Evolutionary conservation across 2,329 filamentous ascomycete genomes (phyloP), one percentile per base, ranked within the genome.

Genomic region (Fusarium pseudocircinatum): DNA sequence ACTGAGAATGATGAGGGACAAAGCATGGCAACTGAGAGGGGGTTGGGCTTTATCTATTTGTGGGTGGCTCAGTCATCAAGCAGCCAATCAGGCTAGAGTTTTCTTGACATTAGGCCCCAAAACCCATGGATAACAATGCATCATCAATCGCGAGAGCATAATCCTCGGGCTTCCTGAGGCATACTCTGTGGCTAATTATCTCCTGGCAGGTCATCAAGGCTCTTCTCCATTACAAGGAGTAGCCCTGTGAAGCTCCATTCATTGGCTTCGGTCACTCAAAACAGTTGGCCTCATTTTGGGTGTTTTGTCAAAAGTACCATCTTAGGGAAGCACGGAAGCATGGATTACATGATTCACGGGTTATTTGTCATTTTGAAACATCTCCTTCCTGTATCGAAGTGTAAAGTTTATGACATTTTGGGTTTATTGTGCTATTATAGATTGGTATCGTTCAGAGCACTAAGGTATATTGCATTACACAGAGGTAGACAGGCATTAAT

Each of bases 41-140:
- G 47, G 43, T 68, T 60, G 49, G 63, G 52, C 53, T 57, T 69
- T 72, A 72, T 69, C 43, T 63, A 62, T 68, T 69, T 63, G 68
- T 67, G 57, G 68, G 54, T 24, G 39, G 44, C 46, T 18, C 18
- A 42, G 34, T 36, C 37, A 43, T 39, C 24, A 39, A n/a, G n/a
- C 11, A 50, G 16, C 69, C 69, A 72, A 73, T 72, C 69, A 64
- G 13, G 28, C 50, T 37, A 49, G 46, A 32, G 24, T 30, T 34
- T 39, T 36, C 39, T 26, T 22, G 36, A 42, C 37, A 40, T 43
- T 63, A 59, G 50, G 65, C 59, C 44, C 39, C 59, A 42, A 59
- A 58, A 14, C 32, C 28, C 22, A 26, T 53, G 34, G 40, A 39
- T 30, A 36, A 39, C 34, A 40, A 46, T 53, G 56, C 58, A 50